These are phyloP conservation scores for Graphium sp. DNA, from an alignment of 2,329 filamentous ascomycete genomes.

Conservation along the genomic window DNA sequence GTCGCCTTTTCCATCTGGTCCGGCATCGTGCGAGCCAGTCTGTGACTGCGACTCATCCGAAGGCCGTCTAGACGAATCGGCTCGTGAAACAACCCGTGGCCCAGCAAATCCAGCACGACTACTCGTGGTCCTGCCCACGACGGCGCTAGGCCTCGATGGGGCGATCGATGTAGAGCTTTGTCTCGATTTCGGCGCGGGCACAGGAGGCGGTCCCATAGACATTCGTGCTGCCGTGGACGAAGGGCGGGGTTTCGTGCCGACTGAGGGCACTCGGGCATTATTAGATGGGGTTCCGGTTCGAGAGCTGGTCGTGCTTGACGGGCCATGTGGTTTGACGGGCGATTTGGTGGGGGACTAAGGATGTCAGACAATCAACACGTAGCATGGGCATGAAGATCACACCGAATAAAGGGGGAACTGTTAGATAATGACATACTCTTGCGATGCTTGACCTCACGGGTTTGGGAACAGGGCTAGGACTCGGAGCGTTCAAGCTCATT, in stretches of 20 bases:
- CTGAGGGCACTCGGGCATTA: slow-evolving; percentile 25
- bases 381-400: too few relatives aligned
- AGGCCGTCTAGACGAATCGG: slow-evolving; percentile 19
- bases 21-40: slow-evolving; percentile 19
- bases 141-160: slow-evolving; percentile 14
- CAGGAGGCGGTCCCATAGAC: slow-evolving; percentile 51
- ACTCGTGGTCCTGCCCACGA: slow-evolving; percentile 18
- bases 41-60: slow-evolving; percentile 28
- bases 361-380: too few relatives aligned
- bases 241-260: slow-evolving; percentile 33
- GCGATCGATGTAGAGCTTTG: slow-evolving; percentile 26
- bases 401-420: neutral
- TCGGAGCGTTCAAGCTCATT: slow-evolving; percentile 55
- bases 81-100: slow-evolving; percentile 3
- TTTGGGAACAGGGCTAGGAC: slow-evolving; percentile 52
- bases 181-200: slow-evolving; percentile 25
- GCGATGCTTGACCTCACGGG: slow-evolving; percentile 34
- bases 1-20: slow-evolving; percentile 16
- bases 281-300: slow-evolving; percentile 50
- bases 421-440: slow-evolving; percentile 25
- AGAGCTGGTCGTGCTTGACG: slow-evolving; percentile 41
- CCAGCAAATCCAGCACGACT: slow-evolving; percentile 8
- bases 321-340: slow-evolving; percentile 55
- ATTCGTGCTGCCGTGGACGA: slow-evolving; percentile 36
- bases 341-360: slow-evolving; percentile 59